Base-by-base conservation (phyloP, 495 filamentous ascomycete species). In the Elasticomyces elasticus region DNA sequence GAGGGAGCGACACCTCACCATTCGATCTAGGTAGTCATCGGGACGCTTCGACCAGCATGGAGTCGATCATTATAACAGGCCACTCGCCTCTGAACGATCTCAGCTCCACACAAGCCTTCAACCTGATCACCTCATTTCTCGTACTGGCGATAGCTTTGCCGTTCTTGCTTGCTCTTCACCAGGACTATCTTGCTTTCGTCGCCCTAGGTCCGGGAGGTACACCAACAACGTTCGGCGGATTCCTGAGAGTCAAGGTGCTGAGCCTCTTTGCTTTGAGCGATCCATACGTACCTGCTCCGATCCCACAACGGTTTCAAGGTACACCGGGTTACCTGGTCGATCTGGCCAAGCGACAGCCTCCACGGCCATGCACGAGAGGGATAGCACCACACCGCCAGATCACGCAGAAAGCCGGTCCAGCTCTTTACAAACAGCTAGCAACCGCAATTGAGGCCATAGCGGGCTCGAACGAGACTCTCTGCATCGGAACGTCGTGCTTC, bases 311-410 rank as follows among this genome's bases (percentile, higher is more conserved):
- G 50, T 75, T 28, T 69, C 66, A 7, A 10, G 45, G 40, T 7
- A 7, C n/a, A 11, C 31, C 27, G 23, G 56, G 51, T 51, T 76
- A 75, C 58, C 74, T 83, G 22, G 50, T 59, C 57, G 20, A 67
- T 26, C 73, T 89, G 7, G 79, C 81, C 12, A 71, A 72, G 51
- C 81, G 87, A 9, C 64, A 64, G 6, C 83, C 81, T 12, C 71
- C 74, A 4, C 77, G 86, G 1, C 87, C 87, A 9, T 65, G 59
- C 13, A 79, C 88, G 6, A 76, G 70, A 22, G 87, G 87, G 37
- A 86, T 94, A 58, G 87, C 85, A 0, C 87, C 87, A 1, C 87
- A 94, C 47, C 79, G 87, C 0, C 87, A 91, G 67, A 71, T 79
- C 3, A 77, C 82, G 64, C 85, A 91, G 60, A 75, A 72, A 46